A percentile compares a stretch with the other conserved stretches of the same genome.
phyloP scores from a whole-genome alignment of 495 filamentous ascomycete species.

The Penicillium samsonianum region DNA sequence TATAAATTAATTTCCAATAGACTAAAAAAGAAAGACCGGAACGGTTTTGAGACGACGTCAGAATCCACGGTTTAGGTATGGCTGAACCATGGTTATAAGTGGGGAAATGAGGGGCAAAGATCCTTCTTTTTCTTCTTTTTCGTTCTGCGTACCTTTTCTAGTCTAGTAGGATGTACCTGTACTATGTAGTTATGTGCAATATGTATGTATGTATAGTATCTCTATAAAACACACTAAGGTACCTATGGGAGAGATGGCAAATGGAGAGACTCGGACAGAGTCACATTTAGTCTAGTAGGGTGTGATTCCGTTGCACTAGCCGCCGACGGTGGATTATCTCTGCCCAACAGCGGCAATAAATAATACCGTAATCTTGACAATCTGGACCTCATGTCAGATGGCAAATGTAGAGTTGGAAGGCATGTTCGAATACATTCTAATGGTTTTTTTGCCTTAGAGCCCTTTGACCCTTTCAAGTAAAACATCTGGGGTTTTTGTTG shows the following conservation, averaged over 20 bases:
- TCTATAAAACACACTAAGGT: neutral
- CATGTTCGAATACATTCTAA: neutral
- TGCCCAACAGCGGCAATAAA: constrained; percentile 4
- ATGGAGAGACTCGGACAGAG: neutral
- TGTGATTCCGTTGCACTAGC: constrained; percentile 1
- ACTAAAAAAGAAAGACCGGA: neutral
- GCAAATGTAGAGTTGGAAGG: neutral
- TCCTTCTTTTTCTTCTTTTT: neutral
- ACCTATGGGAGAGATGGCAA: neutral
- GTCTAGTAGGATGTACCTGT: neutral
- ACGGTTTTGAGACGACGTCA: neutral
- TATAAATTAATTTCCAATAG: neutral
- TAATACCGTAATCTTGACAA: neutral
- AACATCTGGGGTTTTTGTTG: no score
- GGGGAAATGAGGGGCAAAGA: constrained; percentile 2
- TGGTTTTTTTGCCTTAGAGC: no score
- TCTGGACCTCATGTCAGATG: neutral
- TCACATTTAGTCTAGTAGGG: neutral
- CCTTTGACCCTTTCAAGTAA: no score
- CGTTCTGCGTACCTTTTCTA: constrained; percentile 1
- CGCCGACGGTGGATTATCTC: constrained; percentile 3
- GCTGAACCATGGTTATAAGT: constrained; percentile 2
- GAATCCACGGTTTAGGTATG: neutral
- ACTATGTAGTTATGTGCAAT: neutral
- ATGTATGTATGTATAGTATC: neutral